A percentile compares a stretch with the other conserved stretches of the same genome.
These are phyloP conservation scores for Pestalotiopsis sp. DNA, from an alignment of 2,329 filamentous ascomycete genomes.

Conservation along the genomic window DNA sequence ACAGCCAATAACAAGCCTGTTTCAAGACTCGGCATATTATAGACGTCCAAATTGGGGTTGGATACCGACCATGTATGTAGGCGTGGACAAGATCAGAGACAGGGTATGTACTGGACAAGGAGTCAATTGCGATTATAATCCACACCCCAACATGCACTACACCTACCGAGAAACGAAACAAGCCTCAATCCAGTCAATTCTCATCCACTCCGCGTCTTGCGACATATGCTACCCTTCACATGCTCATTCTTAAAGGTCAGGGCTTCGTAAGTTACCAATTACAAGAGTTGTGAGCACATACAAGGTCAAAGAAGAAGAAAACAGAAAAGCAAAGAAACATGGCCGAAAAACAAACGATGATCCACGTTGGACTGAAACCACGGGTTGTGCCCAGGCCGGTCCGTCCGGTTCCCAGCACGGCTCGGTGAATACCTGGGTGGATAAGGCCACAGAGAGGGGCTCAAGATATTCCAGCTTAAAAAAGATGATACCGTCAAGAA, in stretches of 20 bases:
- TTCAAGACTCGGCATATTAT: background rate
- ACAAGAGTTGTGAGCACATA: too few relatives aligned
- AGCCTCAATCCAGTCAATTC: too few relatives aligned
- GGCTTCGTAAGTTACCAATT: background rate
- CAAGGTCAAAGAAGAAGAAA: background rate
- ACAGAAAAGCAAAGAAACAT: background rate
- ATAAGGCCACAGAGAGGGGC: too few relatives aligned
- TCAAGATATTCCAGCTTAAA: too few relatives aligned
- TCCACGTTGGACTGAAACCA: background rate
- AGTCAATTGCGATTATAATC: too few relatives aligned
- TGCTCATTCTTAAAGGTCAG: background rate
- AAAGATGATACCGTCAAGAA: too few relatives aligned
- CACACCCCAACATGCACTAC: too few relatives aligned
- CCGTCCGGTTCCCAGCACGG: background rate
- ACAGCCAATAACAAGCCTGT: slow-evolving; percentile 24
- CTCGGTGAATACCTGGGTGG: background rate
- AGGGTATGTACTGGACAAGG: too few relatives aligned
- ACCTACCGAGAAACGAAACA: too few relatives aligned
- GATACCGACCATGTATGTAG: background rate
- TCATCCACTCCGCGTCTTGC: too few relatives aligned
- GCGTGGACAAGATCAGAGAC: too few relatives aligned
- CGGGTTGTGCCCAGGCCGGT: background rate
- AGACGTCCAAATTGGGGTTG: background rate
- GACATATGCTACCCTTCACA: too few relatives aligned
- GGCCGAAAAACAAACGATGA: background rate